Evolutionary conservation across 148 eudicot genomes (phyloP).

Genomic region (Chenopodium formosanum): DNA sequence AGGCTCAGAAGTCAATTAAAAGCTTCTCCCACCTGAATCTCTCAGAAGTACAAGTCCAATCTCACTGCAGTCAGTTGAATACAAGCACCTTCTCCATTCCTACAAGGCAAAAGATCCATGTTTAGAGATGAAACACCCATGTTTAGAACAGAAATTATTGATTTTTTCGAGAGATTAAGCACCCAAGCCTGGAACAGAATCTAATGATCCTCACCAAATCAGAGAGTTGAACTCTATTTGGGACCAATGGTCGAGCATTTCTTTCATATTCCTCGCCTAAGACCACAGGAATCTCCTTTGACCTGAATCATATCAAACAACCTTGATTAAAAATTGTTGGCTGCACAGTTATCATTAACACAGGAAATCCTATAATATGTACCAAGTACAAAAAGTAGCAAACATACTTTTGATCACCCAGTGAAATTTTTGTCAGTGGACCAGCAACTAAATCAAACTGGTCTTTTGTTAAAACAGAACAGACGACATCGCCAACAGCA

Average conservation of each 20-base stretch:
- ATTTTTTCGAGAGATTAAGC: background rate
- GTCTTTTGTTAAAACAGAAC: constrained; percentile 80
- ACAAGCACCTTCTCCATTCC: constrained; percentile 80
- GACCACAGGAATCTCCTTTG: constrained; percentile 44
- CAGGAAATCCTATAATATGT: background rate
- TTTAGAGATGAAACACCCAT: background rate
- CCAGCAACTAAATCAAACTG: constrained; percentile 83
- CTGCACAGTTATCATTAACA: background rate
- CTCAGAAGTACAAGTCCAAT: constrained; percentile 71
- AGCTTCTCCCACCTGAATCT: constrained; percentile 52
- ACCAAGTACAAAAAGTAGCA: constrained; percentile 4
- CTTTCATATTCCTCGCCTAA: constrained; percentile 35
- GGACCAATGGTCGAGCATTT: constrained; percentile 34
- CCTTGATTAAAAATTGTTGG: background rate
- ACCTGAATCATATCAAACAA: constrained; percentile 44
- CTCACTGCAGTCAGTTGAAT: constrained; percentile 87
- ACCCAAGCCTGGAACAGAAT: background rate
- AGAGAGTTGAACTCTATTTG: constrained; percentile 52
- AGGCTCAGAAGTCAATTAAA: background rate
- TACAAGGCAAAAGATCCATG: constrained; percentile 30
- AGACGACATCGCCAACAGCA: constrained; percentile 78
- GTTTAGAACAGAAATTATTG: background rate
- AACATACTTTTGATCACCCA: constrained; percentile 68
- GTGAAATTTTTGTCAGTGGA: constrained; percentile 63
- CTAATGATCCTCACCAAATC: constrained; percentile 61